phyloP scores from a whole-genome alignment of 1,284 basidiomycete species.

The Irpex rosettiformis region DNA sequence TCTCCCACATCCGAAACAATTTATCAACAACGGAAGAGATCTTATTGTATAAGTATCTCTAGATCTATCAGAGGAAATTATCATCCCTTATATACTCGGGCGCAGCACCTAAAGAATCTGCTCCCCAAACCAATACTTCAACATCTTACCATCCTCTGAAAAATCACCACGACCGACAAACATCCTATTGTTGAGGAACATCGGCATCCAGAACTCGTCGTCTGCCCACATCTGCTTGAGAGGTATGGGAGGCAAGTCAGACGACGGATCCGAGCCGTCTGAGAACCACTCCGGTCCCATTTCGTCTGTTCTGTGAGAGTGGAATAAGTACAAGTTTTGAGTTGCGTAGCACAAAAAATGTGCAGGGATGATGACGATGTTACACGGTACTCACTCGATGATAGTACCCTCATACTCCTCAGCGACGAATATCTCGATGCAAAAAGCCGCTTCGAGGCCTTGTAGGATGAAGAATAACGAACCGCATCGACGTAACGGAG shows the following conservation, averaged over 20 bases:
- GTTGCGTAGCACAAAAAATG: background rate
- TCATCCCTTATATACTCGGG: background rate
- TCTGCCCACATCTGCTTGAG: constrained; percentile 64
- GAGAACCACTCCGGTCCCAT: constrained; percentile 70
- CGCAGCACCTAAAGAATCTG: background rate
- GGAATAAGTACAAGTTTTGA: background rate
- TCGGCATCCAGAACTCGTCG: constrained; percentile 58
- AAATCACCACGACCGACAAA: constrained; percentile 64
- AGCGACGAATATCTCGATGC: constrained; percentile 66
- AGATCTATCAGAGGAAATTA: background rate
- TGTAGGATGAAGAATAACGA: constrained; percentile 56
- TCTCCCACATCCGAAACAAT: no score
- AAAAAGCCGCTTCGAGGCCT: constrained; percentile 52
- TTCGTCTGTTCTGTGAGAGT: constrained; percentile 53
- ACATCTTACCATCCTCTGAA: constrained; percentile 31
- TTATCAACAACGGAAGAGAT: no score
- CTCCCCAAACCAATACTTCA: constrained; percentile 56
- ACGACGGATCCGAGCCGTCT: constrained; percentile 16
- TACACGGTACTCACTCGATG: constrained; percentile 47
- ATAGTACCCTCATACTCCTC: constrained; percentile 48
- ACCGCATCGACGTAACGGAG: constrained; percentile 55
- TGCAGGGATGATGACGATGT: background rate
- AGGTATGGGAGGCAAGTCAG: constrained; percentile 37
- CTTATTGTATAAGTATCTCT: no score
- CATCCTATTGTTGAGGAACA: constrained; percentile 41